Base-by-base conservation (phyloP, 1,284 basidiomycete species). In the Cutaneotrichosporon mucoides region DNA sequence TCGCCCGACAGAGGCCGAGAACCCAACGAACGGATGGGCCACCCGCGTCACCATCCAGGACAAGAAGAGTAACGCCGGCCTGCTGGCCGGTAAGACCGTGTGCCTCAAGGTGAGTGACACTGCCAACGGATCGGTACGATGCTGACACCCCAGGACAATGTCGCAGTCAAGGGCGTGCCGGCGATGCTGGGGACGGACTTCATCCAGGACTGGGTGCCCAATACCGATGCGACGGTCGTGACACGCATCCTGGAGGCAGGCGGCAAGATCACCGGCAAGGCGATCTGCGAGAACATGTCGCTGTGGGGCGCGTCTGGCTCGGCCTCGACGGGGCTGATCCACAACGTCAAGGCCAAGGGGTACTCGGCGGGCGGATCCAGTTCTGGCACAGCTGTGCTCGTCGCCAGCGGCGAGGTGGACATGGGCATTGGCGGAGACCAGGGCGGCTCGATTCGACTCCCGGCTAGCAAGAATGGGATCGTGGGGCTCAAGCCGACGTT, bases 351-450 rank as follows among this genome's bases (percentile, higher is more conserved):
- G 61, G 81, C 79, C 8, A 62, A 66, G 12, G 81, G 81, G 1
- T 82, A 80, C 56, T 80, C 78, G 11, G 71, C 79, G 7, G 81
- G 81, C 10, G 82, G 82, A 0, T 81, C 79, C 9, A 79, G 75
- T 48, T 81, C 80, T 12, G 82, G 82, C 3, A 81, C 80, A 50
- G 82, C 76, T 6, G 80, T 77, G 11, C 78, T 82, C 10, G 71
- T 83, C 4, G 79, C 76, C 1, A 66, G 71, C 2, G 79, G 78
- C 9, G 76, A 75, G 16, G 79, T 79, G 9, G 79, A 81, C 58
- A 73, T 82, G 69, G 82, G 77, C n/a, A 78, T 83, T 34, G 82
- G 82, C 1, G 81, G 80, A 11, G 82, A 83, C 63, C 80, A 81
- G 64, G 80, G 80, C 24, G 81, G 81, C 1, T 78, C 76, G 37